These are phyloP conservation scores for Macrocybe gigantea DNA, from an alignment of 768 basidiomycete genomes.

Conservation along the genomic window DNA sequence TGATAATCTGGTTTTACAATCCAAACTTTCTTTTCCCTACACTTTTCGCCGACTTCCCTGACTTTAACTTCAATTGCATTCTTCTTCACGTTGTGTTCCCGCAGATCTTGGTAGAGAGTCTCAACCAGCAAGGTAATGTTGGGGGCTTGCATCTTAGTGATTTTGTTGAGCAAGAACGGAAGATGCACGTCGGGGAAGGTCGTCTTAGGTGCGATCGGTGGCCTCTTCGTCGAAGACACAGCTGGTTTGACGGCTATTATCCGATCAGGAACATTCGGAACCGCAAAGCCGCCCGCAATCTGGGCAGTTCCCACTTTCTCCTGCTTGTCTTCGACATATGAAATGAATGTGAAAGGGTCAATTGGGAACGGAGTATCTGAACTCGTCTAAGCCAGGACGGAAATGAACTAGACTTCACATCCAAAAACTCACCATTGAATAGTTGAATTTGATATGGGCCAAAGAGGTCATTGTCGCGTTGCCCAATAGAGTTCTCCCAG, in stretches of 20 bases:
- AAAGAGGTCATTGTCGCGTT: conserved; percentile 66
- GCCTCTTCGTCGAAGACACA: conserved; percentile 18
- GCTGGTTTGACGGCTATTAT: conserved; percentile 13
- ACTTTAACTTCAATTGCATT: conserved; percentile 80
- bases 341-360: conserved; percentile 74
- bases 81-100: conserved; percentile 72
- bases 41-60: conserved; percentile 70
- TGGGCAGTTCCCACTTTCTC: conserved; percentile 19
- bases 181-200: conserved; percentile 67
- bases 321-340: conserved; percentile 31
- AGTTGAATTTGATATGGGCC: conserved; percentile 71
- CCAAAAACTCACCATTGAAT: conserved; percentile 64
- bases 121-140: conserved; percentile 68
- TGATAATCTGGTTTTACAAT: conserved; percentile 44
- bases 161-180: conserved; percentile 54
- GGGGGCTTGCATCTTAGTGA: conserved; percentile 51
- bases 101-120: conserved; percentile 64
- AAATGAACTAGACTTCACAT: not conserved
- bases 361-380: conserved; percentile 69
- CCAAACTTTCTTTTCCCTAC: conserved; percentile 71
- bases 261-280: conserved; percentile 40
- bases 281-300: conserved; percentile 32
- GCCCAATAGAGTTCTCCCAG: conserved; percentile 68
- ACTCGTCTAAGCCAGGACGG: conserved; percentile 3
- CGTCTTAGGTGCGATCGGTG: conserved; percentile 38